Base-by-base conservation (phyloP, 1,284 basidiomycete genomes). In the Trichosporon coremiiforme region DNA sequence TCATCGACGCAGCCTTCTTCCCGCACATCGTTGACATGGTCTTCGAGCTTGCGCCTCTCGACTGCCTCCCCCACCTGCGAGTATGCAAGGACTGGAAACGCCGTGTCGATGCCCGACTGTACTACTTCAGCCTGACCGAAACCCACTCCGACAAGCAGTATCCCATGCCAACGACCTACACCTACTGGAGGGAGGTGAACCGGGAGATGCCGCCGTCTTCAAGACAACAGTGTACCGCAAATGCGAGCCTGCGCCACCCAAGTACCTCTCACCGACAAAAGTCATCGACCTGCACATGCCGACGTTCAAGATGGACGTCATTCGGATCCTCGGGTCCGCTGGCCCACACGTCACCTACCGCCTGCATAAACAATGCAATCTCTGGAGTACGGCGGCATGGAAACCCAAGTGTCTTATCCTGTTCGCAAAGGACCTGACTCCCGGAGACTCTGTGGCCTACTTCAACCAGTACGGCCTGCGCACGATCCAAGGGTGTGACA, bases 11-110 rank as follows among this genome's bases (percentile, higher is more conserved):
- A 20, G 12, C 65, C 3, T 67, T 63, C 15, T 71, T 60, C 53
- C 67, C 70, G 3, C 67, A 71, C 53, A 38, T 71, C 31, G 17
- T 71, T 5, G 70, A 68, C 41, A 5, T 20, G 13, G 41, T 71
- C n/a, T 38, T 71, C 63, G 17, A 20, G 3, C 36, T 36, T 7
- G 66, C 67, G 1, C 29, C 69, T 2, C 65, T 45, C 12, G 33
- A 38, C 4, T 12, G 67, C 0, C 67, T 70, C 15, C 65, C 68
- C 2, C 17, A 36, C 1, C 65, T 72, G 13, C 65, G 68, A 12
- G 29, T 60, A 10, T 60, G 55, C 29, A 60, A 33, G 55, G 25
- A 29, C 12, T 60, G 55, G 55, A 29, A 60, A 29, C 25, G 55
- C 29, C 55, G 31, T 29, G 25, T 33, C 29, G 25, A 33, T 5